Conservation (phyloP, 257 asterid genomes). For the Solanum appendiculatum region DNA sequence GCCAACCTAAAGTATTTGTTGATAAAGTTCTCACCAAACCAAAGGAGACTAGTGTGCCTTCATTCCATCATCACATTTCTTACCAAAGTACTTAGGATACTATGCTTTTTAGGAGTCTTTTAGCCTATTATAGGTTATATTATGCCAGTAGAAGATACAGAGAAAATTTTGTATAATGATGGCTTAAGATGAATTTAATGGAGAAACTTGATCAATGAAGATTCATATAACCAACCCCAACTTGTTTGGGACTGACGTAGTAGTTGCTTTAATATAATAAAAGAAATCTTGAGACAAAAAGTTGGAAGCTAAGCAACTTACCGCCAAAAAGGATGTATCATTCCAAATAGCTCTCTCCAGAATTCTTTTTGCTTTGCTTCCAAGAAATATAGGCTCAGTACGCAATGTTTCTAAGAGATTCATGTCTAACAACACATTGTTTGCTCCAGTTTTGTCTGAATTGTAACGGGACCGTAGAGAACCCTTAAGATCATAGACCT, state of each 20-base stretch:
- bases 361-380: slow-evolving; percentile 77
- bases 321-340: slow-evolving; percentile 88
- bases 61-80: neutral
- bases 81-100: neutral
- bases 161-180: neutral
- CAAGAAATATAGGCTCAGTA: slow-evolving; percentile 75
- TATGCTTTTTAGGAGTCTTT: neutral
- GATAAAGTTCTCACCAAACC: neutral
- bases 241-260: neutral
- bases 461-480: slow-evolving; percentile 72
- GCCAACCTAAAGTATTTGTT: neutral
- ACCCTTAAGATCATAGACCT: slow-evolving; percentile 87
- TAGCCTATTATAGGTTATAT: neutral
- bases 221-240: neutral
- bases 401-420: slow-evolving; percentile 75
- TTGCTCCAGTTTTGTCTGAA: slow-evolving; percentile 46
- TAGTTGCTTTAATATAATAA: neutral
- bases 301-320: slow-evolving; percentile 16
- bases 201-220: neutral
- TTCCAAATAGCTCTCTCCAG: slow-evolving; percentile 97
- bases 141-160: neutral
- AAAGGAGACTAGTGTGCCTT: neutral
- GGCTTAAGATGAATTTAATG: neutral
- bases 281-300: neutral
- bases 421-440: slow-evolving; percentile 78